Evolutionary conservation across 1,284 basidiomycete species (phyloP), one percentile per base, ranked within the genome.

Genomic region (Ganoderma lucidum): DNA sequence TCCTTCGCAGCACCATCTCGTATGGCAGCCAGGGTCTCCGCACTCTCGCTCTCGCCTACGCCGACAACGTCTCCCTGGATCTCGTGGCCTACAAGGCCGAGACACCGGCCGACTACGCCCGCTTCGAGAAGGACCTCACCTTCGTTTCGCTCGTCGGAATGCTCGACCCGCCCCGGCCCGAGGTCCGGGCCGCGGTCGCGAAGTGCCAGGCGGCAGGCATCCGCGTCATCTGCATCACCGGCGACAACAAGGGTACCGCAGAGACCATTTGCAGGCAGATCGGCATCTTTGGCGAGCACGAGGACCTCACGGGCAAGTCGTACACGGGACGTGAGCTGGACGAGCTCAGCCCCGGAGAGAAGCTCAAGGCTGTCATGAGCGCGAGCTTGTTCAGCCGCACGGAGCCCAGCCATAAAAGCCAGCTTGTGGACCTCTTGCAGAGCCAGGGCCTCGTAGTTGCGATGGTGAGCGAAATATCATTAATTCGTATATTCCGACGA

Each of bases 231-330:
- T 97, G 98, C 76, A 98, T 99, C 80, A 99, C 98, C 1, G 98
- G 98, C 51, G 98, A 99, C 83, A 98, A 98, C 85, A 97, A 98
- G 85, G 92, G 93, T 74, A 99, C 98, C 30, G 98, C 97, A 63
- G 97, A 98, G 85, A 95, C 96, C 30, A 98, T 99, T 78, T 98
- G 96, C 80, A 87, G 96, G 68, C 92, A 96, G 80, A 97, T 99
- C 80, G 97, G 98, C 23, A 94, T 99, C 73, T 98, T 99, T 78
- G 90, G 85, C 62, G 86, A 88, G 70, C 78, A 93, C 75, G 96
- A 96, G 81, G 93, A 96, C 80, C 83, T 96, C 79, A 90, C 88
- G 15, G 95, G 95, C 66, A 97, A 97, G 87, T 96, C 95, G 75
- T 98, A 95, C 79, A 99, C 97, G 4, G 97, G 97, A 32, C 87